A percentile compares a stretch with the other conserved stretches of the same genome.
Conservation (phyloP, 2,329 filamentous ascomycete species). For the Fusarium anguioides region DNA sequence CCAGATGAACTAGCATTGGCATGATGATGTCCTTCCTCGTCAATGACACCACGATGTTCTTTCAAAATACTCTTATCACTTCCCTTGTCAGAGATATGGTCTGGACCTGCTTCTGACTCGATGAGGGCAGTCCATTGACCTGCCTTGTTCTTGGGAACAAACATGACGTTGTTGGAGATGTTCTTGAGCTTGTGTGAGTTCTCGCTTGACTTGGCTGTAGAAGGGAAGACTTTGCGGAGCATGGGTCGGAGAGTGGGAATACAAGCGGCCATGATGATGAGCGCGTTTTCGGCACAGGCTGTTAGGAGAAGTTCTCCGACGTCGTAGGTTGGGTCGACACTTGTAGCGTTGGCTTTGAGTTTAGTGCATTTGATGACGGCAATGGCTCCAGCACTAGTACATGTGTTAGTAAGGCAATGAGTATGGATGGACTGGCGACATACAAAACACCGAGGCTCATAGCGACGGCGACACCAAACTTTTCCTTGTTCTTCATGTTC, state of each 20-base stretch:
- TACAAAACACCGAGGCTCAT: constrained; percentile 38
- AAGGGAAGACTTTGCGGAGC: constrained; percentile 25
- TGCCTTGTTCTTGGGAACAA: constrained; percentile 34
- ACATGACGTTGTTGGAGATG: constrained; percentile 29
- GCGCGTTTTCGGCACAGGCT: constrained; percentile 29
- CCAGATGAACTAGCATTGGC: background rate
- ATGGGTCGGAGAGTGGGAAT: constrained; percentile 24
- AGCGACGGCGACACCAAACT: constrained; percentile 29
- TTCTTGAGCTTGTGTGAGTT: constrained; percentile 28
- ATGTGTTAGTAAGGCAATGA: fast-evolving
- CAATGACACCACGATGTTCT: background rate
- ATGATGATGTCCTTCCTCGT: background rate
- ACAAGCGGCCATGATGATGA: constrained; percentile 31
- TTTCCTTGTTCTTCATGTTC: constrained; percentile 38
- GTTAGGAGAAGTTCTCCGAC: constrained; percentile 28
- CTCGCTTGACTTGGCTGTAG: constrained; percentile 23
- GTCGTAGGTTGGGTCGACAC: constrained; percentile 28
- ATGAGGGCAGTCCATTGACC: constrained; percentile 34
- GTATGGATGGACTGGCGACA: fast-evolving
- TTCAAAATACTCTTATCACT: constrained; percentile 33
- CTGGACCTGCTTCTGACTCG: constrained; percentile 19
- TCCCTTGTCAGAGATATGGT: constrained; percentile 20
- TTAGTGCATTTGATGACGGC: constrained; percentile 35
- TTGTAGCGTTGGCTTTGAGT: constrained; percentile 30
- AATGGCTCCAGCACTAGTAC: constrained; percentile 13